These are phyloP conservation scores for Capsicum baccatum DNA, from an alignment of 257 asterid species.

Conservation along the genomic window DNA sequence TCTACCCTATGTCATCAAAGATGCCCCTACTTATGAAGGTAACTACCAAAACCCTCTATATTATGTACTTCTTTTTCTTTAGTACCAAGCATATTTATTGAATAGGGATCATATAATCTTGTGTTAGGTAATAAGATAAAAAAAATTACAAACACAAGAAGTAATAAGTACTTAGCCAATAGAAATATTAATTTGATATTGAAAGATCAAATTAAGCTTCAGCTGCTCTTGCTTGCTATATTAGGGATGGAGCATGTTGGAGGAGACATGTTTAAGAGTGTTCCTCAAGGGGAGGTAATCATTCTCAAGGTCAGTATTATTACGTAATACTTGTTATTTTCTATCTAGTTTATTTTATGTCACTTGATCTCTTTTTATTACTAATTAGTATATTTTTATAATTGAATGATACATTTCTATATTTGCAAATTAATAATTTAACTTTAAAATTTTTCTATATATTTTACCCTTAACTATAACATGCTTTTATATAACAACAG, in stretches of 20 bases:
- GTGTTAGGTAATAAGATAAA: background rate
- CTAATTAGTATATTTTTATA: no score
- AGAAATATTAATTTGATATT: background rate
- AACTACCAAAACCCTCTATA: background rate
- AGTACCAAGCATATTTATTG: background rate
- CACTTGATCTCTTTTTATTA: no score
- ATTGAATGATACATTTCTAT: no score
- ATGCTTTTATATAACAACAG: no score
- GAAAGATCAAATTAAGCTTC: background rate
- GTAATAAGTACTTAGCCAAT: no score
- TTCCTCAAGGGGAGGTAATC: slow-evolving; percentile 36
- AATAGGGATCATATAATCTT: background rate
- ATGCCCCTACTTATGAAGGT: slow-evolving; percentile 24
- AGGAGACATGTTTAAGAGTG: slow-evolving; percentile 37
- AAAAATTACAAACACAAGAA: no score
- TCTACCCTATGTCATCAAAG: slow-evolving; percentile 29
- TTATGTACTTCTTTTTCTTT: background rate
- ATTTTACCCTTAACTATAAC: no score
- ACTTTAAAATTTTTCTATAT: no score
- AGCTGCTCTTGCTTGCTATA: background rate
- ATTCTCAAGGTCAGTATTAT: slow-evolving; percentile 31
- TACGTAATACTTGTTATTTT: background rate
- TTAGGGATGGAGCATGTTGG: slow-evolving; percentile 36
- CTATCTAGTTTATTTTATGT: no score
- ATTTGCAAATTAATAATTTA: no score